Conservation (phyloP, 2,329 filamentous ascomycete species). For the Colletotrichum tamarilloi region DNA sequence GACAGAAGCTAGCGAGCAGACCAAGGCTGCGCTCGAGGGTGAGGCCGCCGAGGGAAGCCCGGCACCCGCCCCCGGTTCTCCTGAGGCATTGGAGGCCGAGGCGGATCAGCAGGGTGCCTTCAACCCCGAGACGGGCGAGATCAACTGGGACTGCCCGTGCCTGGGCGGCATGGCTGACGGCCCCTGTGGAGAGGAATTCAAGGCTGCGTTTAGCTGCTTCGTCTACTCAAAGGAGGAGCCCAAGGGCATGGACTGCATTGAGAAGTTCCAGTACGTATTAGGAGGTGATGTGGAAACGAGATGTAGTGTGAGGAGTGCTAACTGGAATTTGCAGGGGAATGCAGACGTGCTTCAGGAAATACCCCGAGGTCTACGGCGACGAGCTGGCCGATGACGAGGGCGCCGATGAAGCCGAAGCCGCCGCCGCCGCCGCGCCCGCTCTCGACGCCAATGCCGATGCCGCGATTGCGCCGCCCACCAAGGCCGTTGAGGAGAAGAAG, state of each 20-base stretch:
- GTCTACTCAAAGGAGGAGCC: constrained; percentile 95
- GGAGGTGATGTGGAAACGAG: not conserved
- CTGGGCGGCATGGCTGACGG: constrained; percentile 97
- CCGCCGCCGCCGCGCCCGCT: constrained; percentile 40
- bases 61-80: constrained; percentile 46
- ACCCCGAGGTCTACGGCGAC: constrained; percentile 92
- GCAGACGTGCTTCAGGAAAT: constrained; percentile 95
- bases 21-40: constrained; percentile 36
- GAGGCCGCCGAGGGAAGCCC: constrained; percentile 22
- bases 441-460: constrained; percentile 40
- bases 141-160: constrained; percentile 99
- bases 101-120: constrained; percentile 91
- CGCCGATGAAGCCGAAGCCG: constrained; percentile 39
- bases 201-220: constrained; percentile 96
- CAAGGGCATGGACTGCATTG: constrained; percentile 97
- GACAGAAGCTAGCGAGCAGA: constrained; percentile 37
- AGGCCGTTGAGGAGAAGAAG: constrained; percentile 16
- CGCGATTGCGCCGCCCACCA: constrained; percentile 2
- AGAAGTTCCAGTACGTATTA: constrained; percentile 88
- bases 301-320: constrained; percentile 38
- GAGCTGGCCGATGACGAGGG: constrained; percentile 84
- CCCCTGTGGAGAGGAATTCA: constrained; percentile 96
- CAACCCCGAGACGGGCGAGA: constrained; percentile 98
- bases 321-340: constrained; percentile 74
- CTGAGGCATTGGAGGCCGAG: constrained; percentile 77